A percentile compares a stretch with the other conserved stretches of the same genome.
These are phyloP conservation scores for Leccinum rimulosum DNA, from an alignment of 768 basidiomycete genomes.

Conservation along the genomic window DNA sequence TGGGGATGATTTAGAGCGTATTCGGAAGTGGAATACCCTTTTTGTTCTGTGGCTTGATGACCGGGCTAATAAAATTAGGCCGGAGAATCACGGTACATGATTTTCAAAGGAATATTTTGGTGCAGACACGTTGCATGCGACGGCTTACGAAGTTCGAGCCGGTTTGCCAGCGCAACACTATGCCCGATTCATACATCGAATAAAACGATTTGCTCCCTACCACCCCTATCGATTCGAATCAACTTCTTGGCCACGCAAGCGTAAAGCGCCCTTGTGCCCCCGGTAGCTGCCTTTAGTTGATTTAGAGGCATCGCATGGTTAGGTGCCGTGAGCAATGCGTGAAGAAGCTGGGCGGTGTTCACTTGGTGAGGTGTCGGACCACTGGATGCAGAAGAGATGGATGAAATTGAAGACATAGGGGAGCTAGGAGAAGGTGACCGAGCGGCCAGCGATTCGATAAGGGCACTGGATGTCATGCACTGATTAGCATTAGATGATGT, in stretches of 20 bases:
- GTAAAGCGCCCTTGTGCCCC: slow-evolving; percentile 64
- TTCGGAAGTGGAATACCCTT: not conserved
- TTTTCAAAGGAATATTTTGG: not conserved
- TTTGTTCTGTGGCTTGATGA: not conserved
- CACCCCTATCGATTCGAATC: slow-evolving; percentile 72
- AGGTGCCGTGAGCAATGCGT: slow-evolving; percentile 54
- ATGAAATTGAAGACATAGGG: slow-evolving; percentile 57
- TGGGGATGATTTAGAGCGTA: not conserved
- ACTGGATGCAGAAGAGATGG: slow-evolving; percentile 35
- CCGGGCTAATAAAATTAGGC: not conserved
- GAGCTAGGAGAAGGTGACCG: slow-evolving; percentile 53
- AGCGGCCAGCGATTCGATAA: slow-evolving; percentile 54
- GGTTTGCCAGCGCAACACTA: not conserved
- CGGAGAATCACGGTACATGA: not conserved
- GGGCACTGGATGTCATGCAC: slow-evolving; percentile 38
- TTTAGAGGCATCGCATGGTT: slow-evolving; percentile 58
- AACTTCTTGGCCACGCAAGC: slow-evolving; percentile 80
- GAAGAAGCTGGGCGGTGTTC: slow-evolving; percentile 64
- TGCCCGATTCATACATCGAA: slow-evolving; percentile 47
- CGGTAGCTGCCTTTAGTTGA: slow-evolving; percentile 58
- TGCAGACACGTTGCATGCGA: not conserved
- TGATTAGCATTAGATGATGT: not conserved
- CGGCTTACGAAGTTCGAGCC: not conserved
- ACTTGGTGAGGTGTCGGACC: slow-evolving; percentile 65
- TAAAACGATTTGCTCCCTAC: slow-evolving; percentile 71